These are phyloP conservation scores for Backusella morwellensis DNA, from an alignment of 192 early-diverging fungal genomes.

Conservation along the genomic window DNA sequence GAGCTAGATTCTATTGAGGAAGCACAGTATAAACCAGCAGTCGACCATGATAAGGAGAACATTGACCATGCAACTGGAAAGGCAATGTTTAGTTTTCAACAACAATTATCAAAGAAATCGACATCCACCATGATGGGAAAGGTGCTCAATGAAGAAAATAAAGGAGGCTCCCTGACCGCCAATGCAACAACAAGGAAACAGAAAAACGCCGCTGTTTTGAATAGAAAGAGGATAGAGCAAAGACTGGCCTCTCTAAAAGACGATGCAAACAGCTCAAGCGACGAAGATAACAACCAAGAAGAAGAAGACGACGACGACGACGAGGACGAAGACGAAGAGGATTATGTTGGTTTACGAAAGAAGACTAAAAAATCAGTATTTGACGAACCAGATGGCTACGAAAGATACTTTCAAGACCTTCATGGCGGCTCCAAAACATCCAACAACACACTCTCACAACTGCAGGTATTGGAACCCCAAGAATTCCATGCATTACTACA, in stretches of 20 bases:
- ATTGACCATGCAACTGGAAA: conserved; percentile 13
- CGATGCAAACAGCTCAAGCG: conserved; percentile 29
- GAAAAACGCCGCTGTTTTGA: neutral
- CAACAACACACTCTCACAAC: conserved; percentile 81
- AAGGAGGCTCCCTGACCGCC: neutral
- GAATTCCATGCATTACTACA: conserved; percentile 61
- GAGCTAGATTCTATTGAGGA: neutral
- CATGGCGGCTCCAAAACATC: conserved; percentile 65
- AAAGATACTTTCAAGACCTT: conserved; percentile 79
- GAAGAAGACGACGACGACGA: conserved; percentile 23
- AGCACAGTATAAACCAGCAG: neutral
- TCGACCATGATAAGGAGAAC: conserved; percentile 13
- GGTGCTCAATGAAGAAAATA: neutral
- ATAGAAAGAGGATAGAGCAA: neutral
- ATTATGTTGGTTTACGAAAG: conserved; percentile 13
- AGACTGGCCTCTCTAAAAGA: conserved; percentile 27
- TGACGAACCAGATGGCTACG: conserved; percentile 47
- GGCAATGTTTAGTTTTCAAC: conserved; percentile 8
- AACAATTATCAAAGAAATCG: neutral
- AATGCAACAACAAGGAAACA: neutral
- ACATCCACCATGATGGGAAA: conserved; percentile 21
- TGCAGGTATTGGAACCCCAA: conserved; percentile 71
- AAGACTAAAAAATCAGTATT: conserved; percentile 13
- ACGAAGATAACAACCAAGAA: conserved; percentile 27
- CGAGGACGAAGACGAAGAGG: conserved; percentile 35